Base-by-base conservation (phyloP, 192 early-diverging fungal species). In the Radiomyces spectabilis region DNA sequence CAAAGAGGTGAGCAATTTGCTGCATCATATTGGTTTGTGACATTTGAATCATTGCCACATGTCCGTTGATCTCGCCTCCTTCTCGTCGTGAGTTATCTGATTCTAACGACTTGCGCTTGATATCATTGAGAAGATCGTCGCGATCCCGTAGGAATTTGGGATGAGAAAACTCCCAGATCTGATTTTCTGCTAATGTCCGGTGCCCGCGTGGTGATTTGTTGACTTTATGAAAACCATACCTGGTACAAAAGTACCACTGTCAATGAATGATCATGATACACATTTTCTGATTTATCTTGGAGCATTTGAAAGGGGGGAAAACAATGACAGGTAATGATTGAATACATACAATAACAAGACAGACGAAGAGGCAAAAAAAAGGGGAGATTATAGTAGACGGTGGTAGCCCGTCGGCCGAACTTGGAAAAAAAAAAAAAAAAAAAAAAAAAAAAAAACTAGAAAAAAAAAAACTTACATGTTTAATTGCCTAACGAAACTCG, bases 151-250 rank as follows among this genome's bases (percentile, higher is more conserved):
- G 67, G 49, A 89, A 92, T 42, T 88, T 89, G 65, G 80, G 78
- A 50, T 92, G 89, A 41, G 83, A 88, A 53, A 92, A 92, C 68
- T 90, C 88, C 90, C 90, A 93, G 61, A 91, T 87, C 63, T 93
- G 91, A 71, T 93, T 91, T 63, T 93, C 91, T 21, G 84, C 88
- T 54, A 86, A 65, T 9, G 88, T 89, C 38, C 89, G 78, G 60
- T 88, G 85, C 4, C 89, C 85, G 41, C 89, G 73, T 29, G 89
- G 86, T 49, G 86, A 89, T 61, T 93, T 93, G 78, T 92, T 94
- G 18, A 92, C 82, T 66, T 94, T 94, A 74, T 91, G 89, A 61
- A 94, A 94, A 38, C 88, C 87, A 61, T 89, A 87, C 73, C 76
- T 79, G 42, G 32, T 21, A 21, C 13, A 9, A 27, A 16, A 55